These are phyloP conservation scores for Passiflora organensis DNA, from an alignment of 345 rosid genomes.

Conservation along the genomic window DNA sequence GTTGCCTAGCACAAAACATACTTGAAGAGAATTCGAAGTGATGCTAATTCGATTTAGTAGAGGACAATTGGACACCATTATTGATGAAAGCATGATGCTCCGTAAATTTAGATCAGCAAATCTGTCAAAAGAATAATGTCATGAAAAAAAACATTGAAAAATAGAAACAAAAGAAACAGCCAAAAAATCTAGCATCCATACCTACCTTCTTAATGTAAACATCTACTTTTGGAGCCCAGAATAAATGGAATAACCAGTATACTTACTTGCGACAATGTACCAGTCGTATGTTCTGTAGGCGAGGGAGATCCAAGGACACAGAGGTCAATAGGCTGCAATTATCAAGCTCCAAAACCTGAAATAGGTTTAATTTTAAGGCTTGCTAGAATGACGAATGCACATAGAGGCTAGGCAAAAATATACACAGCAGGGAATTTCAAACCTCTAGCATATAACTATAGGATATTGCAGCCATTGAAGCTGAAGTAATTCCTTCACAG, in stretches of 20 bases:
- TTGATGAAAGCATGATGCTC: constrained; percentile 64
- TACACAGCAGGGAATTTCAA: constrained; percentile 15
- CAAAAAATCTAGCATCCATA: too few species aligned
- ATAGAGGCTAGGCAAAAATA: constrained; percentile 10
- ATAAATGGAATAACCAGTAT: background rate
- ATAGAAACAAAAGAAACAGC: background rate
- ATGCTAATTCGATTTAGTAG: constrained; percentile 71
- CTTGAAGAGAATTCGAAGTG: constrained; percentile 75
- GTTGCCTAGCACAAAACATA: constrained; percentile 24
- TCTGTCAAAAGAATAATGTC: constrained; percentile 29
- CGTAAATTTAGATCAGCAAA: constrained; percentile 78
- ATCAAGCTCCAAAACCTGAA: constrained; percentile 92
- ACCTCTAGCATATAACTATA: constrained; percentile 76
- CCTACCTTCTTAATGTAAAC: too few species aligned
- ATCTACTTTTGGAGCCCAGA: too few species aligned
- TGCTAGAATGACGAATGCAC: too few species aligned
- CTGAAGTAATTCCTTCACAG: constrained; percentile 97
- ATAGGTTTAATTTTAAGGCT: background rate
- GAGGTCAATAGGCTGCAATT: constrained; percentile 82
- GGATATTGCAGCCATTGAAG: constrained; percentile 87
- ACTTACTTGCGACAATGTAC: constrained; percentile 42
- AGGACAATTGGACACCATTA: constrained; percentile 79
- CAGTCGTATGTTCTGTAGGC: constrained; percentile 66
- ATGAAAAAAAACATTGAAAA: background rate
- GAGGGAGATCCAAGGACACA: constrained; percentile 83